Evolutionary conservation across 306 rosid species (phyloP), one percentile per base, ranked within the genome.

Genomic region (Senna tora): DNA sequence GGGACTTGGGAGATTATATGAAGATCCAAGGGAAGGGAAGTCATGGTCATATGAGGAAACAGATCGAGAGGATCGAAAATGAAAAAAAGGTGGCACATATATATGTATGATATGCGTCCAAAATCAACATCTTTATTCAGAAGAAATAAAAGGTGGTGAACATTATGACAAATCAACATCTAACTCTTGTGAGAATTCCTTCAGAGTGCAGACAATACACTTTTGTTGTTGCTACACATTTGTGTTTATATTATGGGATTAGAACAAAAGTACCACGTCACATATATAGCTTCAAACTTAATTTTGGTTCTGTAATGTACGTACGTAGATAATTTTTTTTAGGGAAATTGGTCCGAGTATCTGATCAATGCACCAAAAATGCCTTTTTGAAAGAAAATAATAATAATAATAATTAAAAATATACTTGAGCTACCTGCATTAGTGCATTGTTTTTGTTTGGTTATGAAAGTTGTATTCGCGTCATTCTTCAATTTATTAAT

Each of bases 131-230:
- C 62, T 61, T 50, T 73, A 36, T 25, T 47, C 54, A 22, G 10
- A n/a, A 13, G 11, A 12, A 7, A 22, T 22, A 5, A n/a, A 62
- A 63, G 53, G 45, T 62, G 64, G 52, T 51, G 77, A 71, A 51
- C 77, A 63, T 51, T 51, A 62, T 73, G 71, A 38, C 71, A 73
- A 62, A 62, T 73, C 77, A 73, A 73, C 52, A n/a, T 36, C 53
- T 47, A 25, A 12, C 22, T 36, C 51, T 36, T 13, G 13, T 13
- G 36, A 33, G 34, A 21, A 36, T 72, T 33, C 51, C 49, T 72
- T 33, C 51, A 14, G 22, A 20, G 21, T 71, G 32, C 38, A 43
- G 20, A 45, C 70, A 59, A 72, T 60, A 34, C 14, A 9, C 49
- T 51, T 17, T 15, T 59, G 45, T 41, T 41, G 36, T 56, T 19